These are phyloP conservation scores for Phlebiopsis gigantea DNA, from an alignment of 768 basidiomycete species.

Conservation along the genomic window DNA sequence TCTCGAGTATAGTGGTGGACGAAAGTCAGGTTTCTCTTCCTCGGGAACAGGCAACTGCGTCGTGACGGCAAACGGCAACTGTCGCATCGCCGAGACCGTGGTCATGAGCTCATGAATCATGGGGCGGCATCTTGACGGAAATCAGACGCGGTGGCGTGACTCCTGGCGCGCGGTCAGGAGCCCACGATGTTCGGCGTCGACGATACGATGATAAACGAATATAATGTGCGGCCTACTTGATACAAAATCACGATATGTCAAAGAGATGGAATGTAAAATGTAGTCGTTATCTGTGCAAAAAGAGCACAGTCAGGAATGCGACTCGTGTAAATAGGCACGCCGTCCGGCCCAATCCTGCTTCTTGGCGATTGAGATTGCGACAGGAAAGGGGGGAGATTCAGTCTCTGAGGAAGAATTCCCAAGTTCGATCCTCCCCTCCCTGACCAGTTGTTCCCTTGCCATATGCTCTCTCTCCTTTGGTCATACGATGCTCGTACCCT, in stretches of 20 bases:
- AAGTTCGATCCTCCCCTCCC: conserved; percentile 78
- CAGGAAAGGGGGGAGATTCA: background rate
- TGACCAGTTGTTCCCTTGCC: conserved; percentile 63
- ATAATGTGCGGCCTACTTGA: too few relatives aligned
- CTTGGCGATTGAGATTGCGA: too few relatives aligned
- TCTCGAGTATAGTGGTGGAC: background rate
- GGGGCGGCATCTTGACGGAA: background rate
- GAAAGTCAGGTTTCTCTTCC: background rate
- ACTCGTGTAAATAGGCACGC: too few relatives aligned
- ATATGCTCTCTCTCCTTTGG: conserved; percentile 75
- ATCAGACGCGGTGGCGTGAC: background rate
- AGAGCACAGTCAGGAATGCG: too few relatives aligned
- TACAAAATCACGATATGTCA: too few relatives aligned
- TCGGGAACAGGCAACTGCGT: background rate
- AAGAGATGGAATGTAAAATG: too few relatives aligned
- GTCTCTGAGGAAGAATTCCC: conserved; percentile 68
- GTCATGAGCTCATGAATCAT: background rate
- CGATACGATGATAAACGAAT: too few relatives aligned
- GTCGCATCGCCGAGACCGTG: background rate
- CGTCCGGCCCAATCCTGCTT: too few relatives aligned
- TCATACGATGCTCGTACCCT: conserved; percentile 93
- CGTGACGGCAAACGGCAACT: background rate
- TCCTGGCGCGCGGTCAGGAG: background rate
- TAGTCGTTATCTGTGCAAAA: too few relatives aligned
- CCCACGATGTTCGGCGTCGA: background rate